Evolutionary conservation across 495 filamentous ascomycete species (phyloP), one percentile per base, ranked within the genome.

Genomic region (Xylaria intraflava): DNA sequence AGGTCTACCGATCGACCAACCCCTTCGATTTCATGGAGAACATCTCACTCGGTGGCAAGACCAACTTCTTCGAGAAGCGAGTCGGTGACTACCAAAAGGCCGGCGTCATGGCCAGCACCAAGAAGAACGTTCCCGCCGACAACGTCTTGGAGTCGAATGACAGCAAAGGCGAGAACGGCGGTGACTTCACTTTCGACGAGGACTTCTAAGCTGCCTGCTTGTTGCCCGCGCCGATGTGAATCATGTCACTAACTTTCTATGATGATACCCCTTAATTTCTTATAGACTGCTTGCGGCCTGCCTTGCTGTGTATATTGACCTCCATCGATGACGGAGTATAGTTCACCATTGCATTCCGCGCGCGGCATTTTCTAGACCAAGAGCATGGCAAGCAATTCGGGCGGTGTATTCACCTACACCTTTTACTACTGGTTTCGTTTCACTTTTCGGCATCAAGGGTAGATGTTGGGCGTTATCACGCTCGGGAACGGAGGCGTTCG

Each of bases 1-100:
- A 96, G 80, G 79, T 87, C 68, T 98, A 94, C 83, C 83, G 92
- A 63, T 77, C 84, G 24, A 79, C 87, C 68, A 98, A 98, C 76
- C 93, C 93, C 60, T 98, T 98, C 73, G 93, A 98, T 81, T 98
- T 98, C 76, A 98, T 98, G 93, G 93, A 98, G 82, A 92, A 90
- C 65, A 98, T 98, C 75, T 97, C 93, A 9, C 79, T 98, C 27
- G 88, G 90, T 24, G 93, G 93, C 72, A 98, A 98, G 86, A 98
- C 93, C 71, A 98, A 98, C 81, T 98, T 98, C 87, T 98, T 98
- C 72, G 93, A 98, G 84, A 98, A 98, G 87, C 87, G 93, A 55
- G 93, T 98, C 36, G 94, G 87, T 72, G 93, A 98, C 68, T 98
- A 98, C 82, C 93, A 98, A 75, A 98, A 98, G 80, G 90, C 94